Evolutionary conservation across 2,329 filamentous ascomycete genomes (phyloP), one percentile per base, ranked within the genome.

Genomic region (Colletotrichum gigasporum): DNA sequence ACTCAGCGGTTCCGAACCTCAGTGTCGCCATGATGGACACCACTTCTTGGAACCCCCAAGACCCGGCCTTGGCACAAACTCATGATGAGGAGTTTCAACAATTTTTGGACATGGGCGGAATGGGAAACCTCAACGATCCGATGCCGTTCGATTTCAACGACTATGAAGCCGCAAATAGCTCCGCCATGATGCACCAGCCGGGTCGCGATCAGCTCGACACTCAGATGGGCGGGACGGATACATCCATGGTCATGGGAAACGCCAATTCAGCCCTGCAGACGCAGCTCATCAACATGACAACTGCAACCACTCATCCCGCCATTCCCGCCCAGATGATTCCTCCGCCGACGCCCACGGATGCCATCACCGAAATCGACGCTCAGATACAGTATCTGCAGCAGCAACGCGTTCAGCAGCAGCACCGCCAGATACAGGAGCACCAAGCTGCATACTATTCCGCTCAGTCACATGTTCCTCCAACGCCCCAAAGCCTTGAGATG

Each of bases 401-500:
- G 69, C 87, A 90, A 75, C 86, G 85, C 71, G 76, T 87, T 51
- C 83, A 89, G 28, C 84, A 88, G 68, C 86, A 89, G 71, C 85
- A 86, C 69, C 81, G 83, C 56, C 85, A 86, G 67, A 72, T 87
- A 14, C 82, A 86, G 53, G 86, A 90, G 71, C 83, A 85, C 67
- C 83, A 86, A 63, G 56, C 55, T 28, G 53, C 57, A 12, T 69
- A 67, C 71, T 89, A 85, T 71, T 74, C 79, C 8, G 83, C 77
- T 58, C 84, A 86, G 63, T 84, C 83, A 67, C 82, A 85, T 63
- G 86, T 93, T 7, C 92, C 92, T 5, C 91, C 91, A 2, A 96
- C 92, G 12, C 92, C 92, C 0, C 92, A 91, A 74, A 95, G 92
- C 73, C 83, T 93, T 24, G 91, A 95, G 72, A 87, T 95, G 78